Conservation (phyloP, 371 early-diverging fungal species). For the Gilbertella persicaria region DNA sequence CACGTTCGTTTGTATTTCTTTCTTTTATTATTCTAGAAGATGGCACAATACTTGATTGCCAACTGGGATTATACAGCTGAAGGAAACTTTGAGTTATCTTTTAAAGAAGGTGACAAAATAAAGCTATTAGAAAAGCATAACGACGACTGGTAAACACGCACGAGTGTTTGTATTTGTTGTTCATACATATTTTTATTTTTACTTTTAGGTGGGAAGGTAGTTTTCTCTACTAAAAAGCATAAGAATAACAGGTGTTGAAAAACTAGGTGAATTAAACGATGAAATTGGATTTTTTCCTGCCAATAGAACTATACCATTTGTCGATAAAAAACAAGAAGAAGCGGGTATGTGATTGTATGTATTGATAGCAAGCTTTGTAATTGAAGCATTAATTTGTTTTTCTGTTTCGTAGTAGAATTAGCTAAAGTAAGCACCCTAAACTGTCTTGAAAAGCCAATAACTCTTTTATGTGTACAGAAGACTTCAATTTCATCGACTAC, state of each 20-base stretch:
- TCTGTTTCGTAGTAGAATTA: no score
- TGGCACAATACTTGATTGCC: constrained; percentile 49
- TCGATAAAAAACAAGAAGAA: no score
- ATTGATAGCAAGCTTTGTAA: no score
- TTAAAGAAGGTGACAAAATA: constrained; percentile 50
- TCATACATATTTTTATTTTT: background rate
- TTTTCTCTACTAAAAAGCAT: background rate
- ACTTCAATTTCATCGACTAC: no score
- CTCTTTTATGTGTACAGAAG: background rate
- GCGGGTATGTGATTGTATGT: background rate
- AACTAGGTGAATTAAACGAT: constrained; percentile 44
- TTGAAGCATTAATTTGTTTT: no score
- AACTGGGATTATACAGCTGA: constrained; percentile 52
- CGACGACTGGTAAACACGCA: constrained; percentile 43
- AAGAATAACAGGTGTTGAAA: background rate
- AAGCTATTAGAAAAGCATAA: constrained; percentile 50
- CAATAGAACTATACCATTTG: constrained; percentile 32
- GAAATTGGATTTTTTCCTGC: constrained; percentile 57
- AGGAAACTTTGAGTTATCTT: constrained; percentile 50
- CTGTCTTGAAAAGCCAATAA: background rate
- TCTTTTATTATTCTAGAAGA: no score
- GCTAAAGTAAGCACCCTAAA: background rate
- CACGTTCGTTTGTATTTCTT: no score
- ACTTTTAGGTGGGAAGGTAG: constrained; percentile 52
- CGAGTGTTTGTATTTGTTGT: background rate